Evolutionary conservation across 2,329 filamentous ascomycete species (phyloP).

Genomic region (Penicillium crustosum): DNA sequence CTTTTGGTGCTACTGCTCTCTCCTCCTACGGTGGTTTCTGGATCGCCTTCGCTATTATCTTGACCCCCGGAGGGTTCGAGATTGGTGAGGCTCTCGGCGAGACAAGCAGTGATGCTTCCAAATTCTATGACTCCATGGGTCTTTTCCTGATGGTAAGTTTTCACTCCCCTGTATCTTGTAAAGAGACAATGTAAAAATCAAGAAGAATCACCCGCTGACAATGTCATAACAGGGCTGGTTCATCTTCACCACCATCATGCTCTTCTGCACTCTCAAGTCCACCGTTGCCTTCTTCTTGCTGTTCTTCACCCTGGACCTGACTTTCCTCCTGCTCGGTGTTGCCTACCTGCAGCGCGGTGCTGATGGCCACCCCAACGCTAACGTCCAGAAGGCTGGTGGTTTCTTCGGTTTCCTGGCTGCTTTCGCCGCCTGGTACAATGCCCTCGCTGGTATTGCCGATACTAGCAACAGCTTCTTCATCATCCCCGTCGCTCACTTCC

Average conservation of each 20-base stretch:
- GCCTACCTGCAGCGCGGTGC: constrained; percentile 59
- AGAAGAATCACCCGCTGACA: constrained; percentile 8
- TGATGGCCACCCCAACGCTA: constrained; percentile 41
- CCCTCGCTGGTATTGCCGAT: constrained; percentile 77
- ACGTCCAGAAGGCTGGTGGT: constrained; percentile 69
- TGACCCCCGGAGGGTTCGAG: constrained; percentile 66
- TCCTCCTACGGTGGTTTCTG: constrained; percentile 84
- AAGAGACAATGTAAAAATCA: background rate
- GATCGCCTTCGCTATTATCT: constrained; percentile 71
- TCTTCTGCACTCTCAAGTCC: constrained; percentile 73
- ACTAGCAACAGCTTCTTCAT: constrained; percentile 77
- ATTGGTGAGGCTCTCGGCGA: constrained; percentile 49
- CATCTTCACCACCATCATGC: constrained; percentile 75
- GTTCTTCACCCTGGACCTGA: constrained; percentile 73
- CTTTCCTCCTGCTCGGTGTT: constrained; percentile 71
- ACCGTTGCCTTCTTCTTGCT: constrained; percentile 75
- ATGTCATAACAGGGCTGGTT: constrained; percentile 62
- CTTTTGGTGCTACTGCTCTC: constrained; percentile 77
- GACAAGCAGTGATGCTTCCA: constrained; percentile 33
- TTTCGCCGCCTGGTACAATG: constrained; percentile 85
- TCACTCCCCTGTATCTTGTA: too few species aligned
- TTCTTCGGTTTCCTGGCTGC: constrained; percentile 77
- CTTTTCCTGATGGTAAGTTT: constrained; percentile 66
- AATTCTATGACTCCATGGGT: constrained; percentile 62
- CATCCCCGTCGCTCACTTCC: constrained; percentile 89